These are phyloP conservation scores for Eucalyptus sp. DNA, from an alignment of 345 rosid genomes.

Conservation along the genomic window DNA sequence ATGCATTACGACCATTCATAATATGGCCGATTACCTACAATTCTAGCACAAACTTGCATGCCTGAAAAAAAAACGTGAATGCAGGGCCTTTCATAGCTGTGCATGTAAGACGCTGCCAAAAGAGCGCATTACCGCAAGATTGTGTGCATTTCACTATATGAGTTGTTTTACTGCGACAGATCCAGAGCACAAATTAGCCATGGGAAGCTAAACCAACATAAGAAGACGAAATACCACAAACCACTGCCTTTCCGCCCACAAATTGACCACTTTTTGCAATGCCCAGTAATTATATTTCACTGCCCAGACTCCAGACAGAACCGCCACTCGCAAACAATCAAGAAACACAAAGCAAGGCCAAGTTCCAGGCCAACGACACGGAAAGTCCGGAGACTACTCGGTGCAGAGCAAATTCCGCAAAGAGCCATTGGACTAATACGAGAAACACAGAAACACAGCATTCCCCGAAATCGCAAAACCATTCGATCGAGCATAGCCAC, in stretches of 20 bases:
- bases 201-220: not conserved
- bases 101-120: not conserved
- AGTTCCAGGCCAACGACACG: not conserved
- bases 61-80: not conserved
- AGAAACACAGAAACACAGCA: not conserved
- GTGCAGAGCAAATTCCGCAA: not conserved
- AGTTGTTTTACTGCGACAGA: not conserved
- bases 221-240: not conserved
- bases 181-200: not conserved
- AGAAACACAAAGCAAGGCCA: not conserved
- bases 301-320: not conserved
- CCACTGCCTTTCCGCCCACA: not conserved
- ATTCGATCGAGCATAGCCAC: not conserved
- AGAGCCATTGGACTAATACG: not conserved
- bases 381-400: not conserved
- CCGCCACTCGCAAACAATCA: not conserved
- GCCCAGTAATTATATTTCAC: not conserved
- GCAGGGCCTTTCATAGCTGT: not conserved
- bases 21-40: not conserved
- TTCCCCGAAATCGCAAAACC: not conserved
- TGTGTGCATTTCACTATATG: not conserved
- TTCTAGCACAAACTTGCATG: not conserved
- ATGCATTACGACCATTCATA: not conserved
- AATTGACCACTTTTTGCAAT: not conserved
- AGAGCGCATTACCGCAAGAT: not conserved